Percentiles rank a stretch among this genome's conserved stretches.
Evolutionary conservation across 108 stramenopile genomes (phyloP).

Genomic region (Nitzschia putrida): DNA sequence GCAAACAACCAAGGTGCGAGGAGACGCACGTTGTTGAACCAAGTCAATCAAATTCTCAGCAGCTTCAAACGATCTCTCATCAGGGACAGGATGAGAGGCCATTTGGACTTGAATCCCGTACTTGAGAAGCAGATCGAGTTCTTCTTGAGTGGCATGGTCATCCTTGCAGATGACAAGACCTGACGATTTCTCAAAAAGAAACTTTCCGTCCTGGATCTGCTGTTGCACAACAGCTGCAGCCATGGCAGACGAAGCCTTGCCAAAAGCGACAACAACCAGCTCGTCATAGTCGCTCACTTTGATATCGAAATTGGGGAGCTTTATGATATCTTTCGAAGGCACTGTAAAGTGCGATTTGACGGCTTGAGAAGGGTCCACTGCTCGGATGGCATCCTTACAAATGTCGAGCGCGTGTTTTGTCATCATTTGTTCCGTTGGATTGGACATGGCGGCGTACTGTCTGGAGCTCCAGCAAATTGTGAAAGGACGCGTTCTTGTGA

Average conservation of each 20-base stretch:
- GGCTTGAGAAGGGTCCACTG: constrained; percentile 70
- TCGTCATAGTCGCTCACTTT: constrained; percentile 58
- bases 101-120: constrained; percentile 51
- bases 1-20: constrained; percentile 56
- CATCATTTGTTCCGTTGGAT: constrained; percentile 57
- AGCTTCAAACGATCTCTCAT: constrained; percentile 62
- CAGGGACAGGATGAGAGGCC: constrained; percentile 85
- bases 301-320: constrained; percentile 4
- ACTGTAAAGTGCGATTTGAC: constrained; percentile 38
- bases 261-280: constrained; percentile 68
- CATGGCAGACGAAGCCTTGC: constrained; percentile 86
- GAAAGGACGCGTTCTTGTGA: too few relatives aligned
- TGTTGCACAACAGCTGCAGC: constrained; percentile 61
- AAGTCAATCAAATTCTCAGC: constrained; percentile 60
- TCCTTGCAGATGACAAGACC: constrained; percentile 87
- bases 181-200: constrained; percentile 21
- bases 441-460: too few relatives aligned
- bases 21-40: constrained; percentile 36
- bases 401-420: constrained; percentile 63
- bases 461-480: too few relatives aligned
- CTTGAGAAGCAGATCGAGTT: constrained; percentile 44
- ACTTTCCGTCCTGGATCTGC: constrained; percentile 16
- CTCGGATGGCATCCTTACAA: constrained; percentile 59
- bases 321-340: constrained; percentile 5
- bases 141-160: constrained; percentile 71